phyloP scores from a whole-genome alignment of 1,139 yeast species.

The Debaryomycetaceae sp. region DNA sequence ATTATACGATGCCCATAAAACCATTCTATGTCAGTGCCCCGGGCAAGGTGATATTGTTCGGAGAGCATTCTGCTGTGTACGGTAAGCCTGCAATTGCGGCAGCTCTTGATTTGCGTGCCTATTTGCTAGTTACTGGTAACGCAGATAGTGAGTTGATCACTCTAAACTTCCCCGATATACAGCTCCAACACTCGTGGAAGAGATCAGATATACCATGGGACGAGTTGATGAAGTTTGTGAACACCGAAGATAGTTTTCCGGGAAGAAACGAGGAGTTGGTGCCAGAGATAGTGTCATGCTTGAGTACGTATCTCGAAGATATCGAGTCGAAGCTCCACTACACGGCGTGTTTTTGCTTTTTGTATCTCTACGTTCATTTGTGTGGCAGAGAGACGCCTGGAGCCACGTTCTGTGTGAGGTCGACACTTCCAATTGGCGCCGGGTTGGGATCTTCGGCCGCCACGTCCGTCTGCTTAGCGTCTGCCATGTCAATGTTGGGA shows the following conservation, averaged over 20 bases:
- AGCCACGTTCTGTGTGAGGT: constrained; percentile 61
- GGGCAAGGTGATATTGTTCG: constrained; percentile 92
- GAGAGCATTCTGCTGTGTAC: constrained; percentile 96
- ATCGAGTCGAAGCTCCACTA: constrained; percentile 59
- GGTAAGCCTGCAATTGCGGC: constrained; percentile 93
- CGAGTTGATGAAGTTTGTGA: constrained; percentile 22
- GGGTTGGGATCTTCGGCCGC: constrained; percentile 97
- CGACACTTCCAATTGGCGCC: constrained; percentile 93
- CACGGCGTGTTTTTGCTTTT: constrained; percentile 82
- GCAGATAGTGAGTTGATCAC: constrained; percentile 39
- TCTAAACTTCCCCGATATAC: constrained; percentile 82
- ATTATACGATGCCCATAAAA: constrained; percentile 1
- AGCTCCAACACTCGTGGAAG: constrained; percentile 62
- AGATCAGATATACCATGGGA: constrained; percentile 61
- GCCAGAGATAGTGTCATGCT: constrained; percentile 52
- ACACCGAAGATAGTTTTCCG: constrained; percentile 29
- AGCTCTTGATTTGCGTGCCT: constrained; percentile 78
- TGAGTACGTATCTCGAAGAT: constrained; percentile 41
- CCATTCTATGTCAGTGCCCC: constrained; percentile 88
- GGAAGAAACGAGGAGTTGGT: constrained; percentile 53
- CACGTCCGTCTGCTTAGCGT: constrained; percentile 76
- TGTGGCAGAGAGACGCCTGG: constrained; percentile 50
- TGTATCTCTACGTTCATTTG: constrained; percentile 67
- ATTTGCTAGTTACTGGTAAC: constrained; percentile 56
- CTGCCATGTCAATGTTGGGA: constrained; percentile 68